Evolutionary conservation across 176 grass and related monocot genomes (phyloP), one percentile per base, ranked within the genome.

Genomic region (Aegilops speltoides): DNA sequence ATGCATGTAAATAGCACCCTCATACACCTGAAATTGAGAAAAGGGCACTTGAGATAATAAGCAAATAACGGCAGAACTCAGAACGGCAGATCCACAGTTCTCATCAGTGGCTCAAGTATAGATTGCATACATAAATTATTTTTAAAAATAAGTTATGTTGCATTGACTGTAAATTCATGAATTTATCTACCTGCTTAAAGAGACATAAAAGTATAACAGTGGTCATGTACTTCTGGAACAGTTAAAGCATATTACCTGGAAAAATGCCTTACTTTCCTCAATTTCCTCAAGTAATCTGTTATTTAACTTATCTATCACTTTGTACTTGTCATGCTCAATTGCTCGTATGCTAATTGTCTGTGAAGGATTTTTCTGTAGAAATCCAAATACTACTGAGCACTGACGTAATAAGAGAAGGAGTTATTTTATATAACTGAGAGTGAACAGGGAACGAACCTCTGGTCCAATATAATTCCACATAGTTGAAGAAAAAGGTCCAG

Each of bases 1-100:
- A 84, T 98, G 88, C 93, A 98, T 87, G 84, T 98, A 98, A 64
- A 91, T 92, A 82, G 96, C 96, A 86, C 96, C 96, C 68, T 98
- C 96, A 87, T 96, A 96, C 38, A 98, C 92, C 93, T 98, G 81
- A 86, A 71, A 84, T 85, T 4, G 60, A 78, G 67, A 85, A 90
- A 77, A 85, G 16, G 26, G 69, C 7, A 1, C 45, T 84, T 84
- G 3, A 80, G 82, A 81, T 77, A 80, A 34, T 77, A 64, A 81
- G 28, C 38, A 60, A 64, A 54, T 12, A 37, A 82, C 20, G 37
- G 22, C 24, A 82, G 37, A 82, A 54, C 25, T 80, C 26, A 61
- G 78, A 87, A 17, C 16, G 50, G 50, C 50, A 54, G 50, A 54
- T 54, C 50, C 16, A 54, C 50, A 54, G 16, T 54, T 54, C 5